Evolutionary conservation across 2,329 filamentous ascomycete genomes (phyloP).

Genomic region (Teratosphaeriaceae sp.): DNA sequence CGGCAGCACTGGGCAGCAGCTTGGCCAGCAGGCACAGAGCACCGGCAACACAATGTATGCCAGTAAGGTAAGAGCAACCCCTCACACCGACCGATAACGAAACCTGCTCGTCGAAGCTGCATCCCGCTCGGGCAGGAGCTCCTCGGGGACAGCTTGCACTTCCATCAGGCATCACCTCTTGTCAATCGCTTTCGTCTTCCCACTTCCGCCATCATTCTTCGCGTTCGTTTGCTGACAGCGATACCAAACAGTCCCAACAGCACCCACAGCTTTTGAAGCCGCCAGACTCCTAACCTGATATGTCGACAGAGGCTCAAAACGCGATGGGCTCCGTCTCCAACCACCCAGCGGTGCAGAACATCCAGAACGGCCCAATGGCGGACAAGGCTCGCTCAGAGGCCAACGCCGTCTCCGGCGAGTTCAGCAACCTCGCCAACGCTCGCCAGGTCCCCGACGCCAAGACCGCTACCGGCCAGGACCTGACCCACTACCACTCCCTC

Average conservation of each 20-base stretch:
- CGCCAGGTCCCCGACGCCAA: slow-evolving; percentile 47
- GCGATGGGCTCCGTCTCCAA: slow-evolving; percentile 44
- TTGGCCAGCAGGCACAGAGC: slow-evolving; percentile 15
- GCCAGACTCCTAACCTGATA: not conserved
- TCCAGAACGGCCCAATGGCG: slow-evolving; percentile 48
- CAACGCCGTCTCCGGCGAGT: slow-evolving; percentile 50
- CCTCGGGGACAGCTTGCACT: slow-evolving; percentile 3
- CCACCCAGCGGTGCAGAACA: slow-evolving; percentile 44
- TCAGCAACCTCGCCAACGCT: slow-evolving; percentile 51
- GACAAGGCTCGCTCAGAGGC: slow-evolving; percentile 51
- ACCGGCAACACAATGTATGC: slow-evolving; percentile 33
- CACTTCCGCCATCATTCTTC: not conserved
- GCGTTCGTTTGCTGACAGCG: slow-evolving; percentile 1
- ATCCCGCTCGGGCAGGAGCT: slow-evolving; percentile 19
- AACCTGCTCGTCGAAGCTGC: slow-evolving; percentile 31
- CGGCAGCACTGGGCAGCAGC: not conserved
- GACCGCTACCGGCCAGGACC: slow-evolving; percentile 53
- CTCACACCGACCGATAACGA: slow-evolving; percentile 3
- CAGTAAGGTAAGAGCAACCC: slow-evolving; percentile 38
- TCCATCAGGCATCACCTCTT: not conserved
- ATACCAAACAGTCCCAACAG: not conserved
- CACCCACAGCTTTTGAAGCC: not conserved
- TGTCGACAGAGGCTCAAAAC: slow-evolving; percentile 38
- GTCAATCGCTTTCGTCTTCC: not conserved
- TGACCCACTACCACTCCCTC: slow-evolving; percentile 62